Percentiles rank a stretch among this genome's conserved stretches.
These are phyloP conservation scores for Neopestalotiopsis clavispora DNA, from an alignment of 2,329 filamentous ascomycete genomes.

Conservation along the genomic window DNA sequence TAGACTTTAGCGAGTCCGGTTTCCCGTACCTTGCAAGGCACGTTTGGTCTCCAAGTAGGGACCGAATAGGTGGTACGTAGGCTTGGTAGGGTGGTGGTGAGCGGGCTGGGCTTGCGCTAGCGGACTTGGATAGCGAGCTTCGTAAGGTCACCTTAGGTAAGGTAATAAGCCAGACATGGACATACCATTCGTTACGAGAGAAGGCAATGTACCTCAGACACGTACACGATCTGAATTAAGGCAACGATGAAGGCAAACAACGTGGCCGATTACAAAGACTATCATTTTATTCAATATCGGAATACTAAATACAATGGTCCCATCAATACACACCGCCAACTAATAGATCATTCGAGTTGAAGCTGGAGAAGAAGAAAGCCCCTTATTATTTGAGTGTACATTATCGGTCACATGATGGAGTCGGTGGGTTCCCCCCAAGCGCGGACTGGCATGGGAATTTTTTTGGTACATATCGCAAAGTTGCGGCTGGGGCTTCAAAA, in stretches of 20 bases:
- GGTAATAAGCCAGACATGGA: neutral
- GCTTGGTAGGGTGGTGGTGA: too few relatives aligned
- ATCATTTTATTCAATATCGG: neutral
- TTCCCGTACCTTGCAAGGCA: neutral
- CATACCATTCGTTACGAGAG: neutral
- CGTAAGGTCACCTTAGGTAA: neutral
- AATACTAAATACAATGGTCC: neutral
- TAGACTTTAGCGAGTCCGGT: slow-evolving; percentile 9
- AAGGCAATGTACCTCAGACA: slow-evolving; percentile 8
- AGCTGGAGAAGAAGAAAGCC: neutral
- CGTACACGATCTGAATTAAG: neutral
- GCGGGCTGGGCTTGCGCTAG: slow-evolving; percentile 12
- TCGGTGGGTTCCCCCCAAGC: neutral
- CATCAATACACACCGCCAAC: neutral
- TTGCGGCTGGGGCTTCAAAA: neutral
- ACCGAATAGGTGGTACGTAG: neutral
- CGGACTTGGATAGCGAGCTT: slow-evolving; percentile 7
- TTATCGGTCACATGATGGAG: slow-evolving; percentile 10
- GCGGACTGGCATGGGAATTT: neutral
- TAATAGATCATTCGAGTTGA: neutral
- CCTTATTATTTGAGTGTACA: neutral
- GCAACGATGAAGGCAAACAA: neutral
- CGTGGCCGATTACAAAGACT: neutral
- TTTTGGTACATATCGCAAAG: slow-evolving; percentile 9
- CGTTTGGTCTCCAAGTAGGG: neutral